A percentile compares a stretch with the other conserved stretches of the same genome.
These are phyloP conservation scores for Aspergillus saccharolyticus DNA, from an alignment of 495 filamentous ascomycete species.

Conservation along the genomic window DNA sequence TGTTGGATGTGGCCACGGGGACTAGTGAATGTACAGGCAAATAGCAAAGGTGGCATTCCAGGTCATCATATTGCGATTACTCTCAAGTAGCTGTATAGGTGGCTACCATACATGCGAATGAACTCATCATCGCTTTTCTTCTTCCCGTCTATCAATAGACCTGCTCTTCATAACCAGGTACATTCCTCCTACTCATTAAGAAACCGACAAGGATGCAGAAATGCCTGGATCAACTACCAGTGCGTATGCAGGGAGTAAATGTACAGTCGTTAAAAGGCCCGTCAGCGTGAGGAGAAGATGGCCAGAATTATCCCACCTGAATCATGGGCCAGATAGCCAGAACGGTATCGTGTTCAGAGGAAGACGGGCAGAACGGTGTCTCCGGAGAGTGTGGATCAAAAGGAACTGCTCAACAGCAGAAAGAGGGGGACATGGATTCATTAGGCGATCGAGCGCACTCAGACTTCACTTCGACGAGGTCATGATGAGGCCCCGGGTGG, in stretches of 20 bases:
- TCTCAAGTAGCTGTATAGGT: too few species aligned
- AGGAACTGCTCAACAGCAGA: slow-evolving; percentile 7
- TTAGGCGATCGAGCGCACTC: background rate
- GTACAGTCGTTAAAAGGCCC: slow-evolving; percentile 1
- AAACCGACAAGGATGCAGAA: background rate
- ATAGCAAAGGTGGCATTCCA: too few species aligned
- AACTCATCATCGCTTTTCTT: background rate
- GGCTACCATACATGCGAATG: background rate
- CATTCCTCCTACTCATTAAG: background rate
- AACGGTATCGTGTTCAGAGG: slow-evolving; percentile 5
- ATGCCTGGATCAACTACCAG: background rate
- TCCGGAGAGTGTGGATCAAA: background rate
- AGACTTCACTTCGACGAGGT: slow-evolving; percentile 31
- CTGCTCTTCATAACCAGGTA: background rate
- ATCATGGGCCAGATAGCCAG: slow-evolving; percentile 1
- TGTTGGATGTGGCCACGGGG: too few species aligned
- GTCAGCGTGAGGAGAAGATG: background rate
- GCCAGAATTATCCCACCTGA: background rate
- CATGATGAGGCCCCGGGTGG: slow-evolving; percentile 38
- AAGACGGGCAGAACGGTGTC: background rate
- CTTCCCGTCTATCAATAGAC: background rate
- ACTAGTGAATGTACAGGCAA: too few species aligned
- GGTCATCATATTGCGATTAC: too few species aligned
- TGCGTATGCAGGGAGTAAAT: slow-evolving; percentile 1
- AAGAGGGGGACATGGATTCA: slow-evolving; percentile 2